Evolutionary conservation across 164 flowering plant genomes (phyloP).

Genomic region (Cinnamomum chago): DNA sequence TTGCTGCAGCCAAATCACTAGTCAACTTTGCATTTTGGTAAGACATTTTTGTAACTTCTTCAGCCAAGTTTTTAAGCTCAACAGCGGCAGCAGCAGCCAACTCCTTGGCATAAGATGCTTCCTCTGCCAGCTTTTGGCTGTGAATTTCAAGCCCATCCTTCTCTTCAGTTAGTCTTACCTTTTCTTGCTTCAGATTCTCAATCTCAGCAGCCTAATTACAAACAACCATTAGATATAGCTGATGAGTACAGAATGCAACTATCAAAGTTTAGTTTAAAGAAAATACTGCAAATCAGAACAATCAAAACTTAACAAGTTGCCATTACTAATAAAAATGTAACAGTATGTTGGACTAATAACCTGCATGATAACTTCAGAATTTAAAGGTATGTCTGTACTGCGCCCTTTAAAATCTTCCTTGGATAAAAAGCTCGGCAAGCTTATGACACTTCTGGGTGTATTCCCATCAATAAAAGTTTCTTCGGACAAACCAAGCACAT

Average conservation of each 20-base stretch:
- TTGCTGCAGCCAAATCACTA: slow-evolving; percentile 49
- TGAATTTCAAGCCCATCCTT: slow-evolving; percentile 65
- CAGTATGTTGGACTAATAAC: slow-evolving; percentile 20
- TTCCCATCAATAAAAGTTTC: slow-evolving; percentile 36
- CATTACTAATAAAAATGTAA: too few species aligned
- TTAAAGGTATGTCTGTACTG: slow-evolving; percentile 21
- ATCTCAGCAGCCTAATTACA: slow-evolving; percentile 61
- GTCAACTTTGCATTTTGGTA: slow-evolving; percentile 68
- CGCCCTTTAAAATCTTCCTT: slow-evolving; percentile 43
- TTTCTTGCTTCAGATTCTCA: slow-evolving; percentile 64
- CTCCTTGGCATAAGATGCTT: slow-evolving; percentile 89
- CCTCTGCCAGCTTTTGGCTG: slow-evolving; percentile 65
- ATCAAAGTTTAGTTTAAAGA: not conserved
- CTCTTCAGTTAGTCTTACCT: slow-evolving; percentile 50
- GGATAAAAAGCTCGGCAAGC: slow-evolving; percentile 44
- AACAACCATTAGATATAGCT: not conserved
- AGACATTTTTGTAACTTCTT: slow-evolving; percentile 81
- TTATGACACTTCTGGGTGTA: slow-evolving; percentile 51
- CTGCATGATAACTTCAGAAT: slow-evolving; percentile 52
- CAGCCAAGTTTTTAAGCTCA: slow-evolving; percentile 77
- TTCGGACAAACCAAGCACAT: slow-evolving; percentile 25
- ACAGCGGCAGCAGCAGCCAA: slow-evolving; percentile 90
- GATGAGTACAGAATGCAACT: not conserved
- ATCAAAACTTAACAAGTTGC: not conserved
- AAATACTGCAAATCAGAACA: not conserved